These are phyloP conservation scores for Herpetomonas tarakana DNA, from an alignment of 208 protist genomes.

Conservation along the genomic window DNA sequence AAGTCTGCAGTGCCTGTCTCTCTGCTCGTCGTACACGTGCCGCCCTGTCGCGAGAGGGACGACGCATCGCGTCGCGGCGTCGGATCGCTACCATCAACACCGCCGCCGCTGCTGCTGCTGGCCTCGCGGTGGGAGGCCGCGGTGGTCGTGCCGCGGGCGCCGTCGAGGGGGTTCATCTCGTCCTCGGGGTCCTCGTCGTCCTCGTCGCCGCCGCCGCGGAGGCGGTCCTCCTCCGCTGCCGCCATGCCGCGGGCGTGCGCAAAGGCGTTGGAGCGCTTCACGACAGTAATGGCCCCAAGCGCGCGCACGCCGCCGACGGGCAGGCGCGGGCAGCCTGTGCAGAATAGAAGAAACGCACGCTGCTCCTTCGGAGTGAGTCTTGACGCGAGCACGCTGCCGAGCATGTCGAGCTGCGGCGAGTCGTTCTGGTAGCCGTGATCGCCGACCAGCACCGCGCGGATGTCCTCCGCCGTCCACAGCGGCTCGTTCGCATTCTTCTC, in stretches of 20 bases:
- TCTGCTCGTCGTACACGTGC: not conserved
- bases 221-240: slow-evolving; percentile 10
- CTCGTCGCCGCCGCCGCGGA: not conserved
- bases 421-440: slow-evolving; percentile 90
- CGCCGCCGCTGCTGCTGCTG: not conserved
- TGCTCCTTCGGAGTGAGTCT: slow-evolving; percentile 80
- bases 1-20: not conserved
- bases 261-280: slow-evolving; percentile 66
- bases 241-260: slow-evolving; percentile 18
- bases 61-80: not conserved
- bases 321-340: slow-evolving; percentile 85
- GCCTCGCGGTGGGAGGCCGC: not conserved
- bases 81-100: too few species aligned
- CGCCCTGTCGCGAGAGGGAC: not conserved
- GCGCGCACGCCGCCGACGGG: slow-evolving; percentile 78
- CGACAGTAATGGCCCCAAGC: slow-evolving; percentile 89
- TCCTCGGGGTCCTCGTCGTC: not conserved
- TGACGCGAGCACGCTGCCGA: slow-evolving; percentile 58
- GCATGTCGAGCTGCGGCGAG: slow-evolving; percentile 69
- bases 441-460: slow-evolving; percentile 74
- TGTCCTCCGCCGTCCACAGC: slow-evolving; percentile 76
- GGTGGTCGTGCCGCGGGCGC: not conserved
- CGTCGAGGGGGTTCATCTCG: not conserved
- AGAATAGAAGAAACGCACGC: slow-evolving; percentile 85
- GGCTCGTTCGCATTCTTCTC: slow-evolving; percentile 33